These are phyloP conservation scores for Dothideomycetes sp. DNA, from an alignment of 2,329 filamentous ascomycete species.

Conservation along the genomic window DNA sequence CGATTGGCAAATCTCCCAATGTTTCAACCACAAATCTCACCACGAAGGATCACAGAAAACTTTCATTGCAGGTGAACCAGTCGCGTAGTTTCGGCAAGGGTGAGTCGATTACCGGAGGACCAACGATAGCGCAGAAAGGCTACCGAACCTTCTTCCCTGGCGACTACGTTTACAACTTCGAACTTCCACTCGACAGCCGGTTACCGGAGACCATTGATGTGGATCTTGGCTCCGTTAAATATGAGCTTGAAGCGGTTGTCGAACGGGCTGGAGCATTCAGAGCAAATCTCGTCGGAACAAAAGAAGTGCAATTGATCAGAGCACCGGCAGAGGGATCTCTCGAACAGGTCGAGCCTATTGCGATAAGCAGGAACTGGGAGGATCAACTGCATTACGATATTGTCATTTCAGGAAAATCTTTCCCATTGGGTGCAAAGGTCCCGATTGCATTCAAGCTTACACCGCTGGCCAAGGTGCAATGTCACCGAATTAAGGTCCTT, in stretches of 20 bases:
- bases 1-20: conserved; percentile 30
- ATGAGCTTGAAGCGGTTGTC: conserved; percentile 74
- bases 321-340: conserved; percentile 79
- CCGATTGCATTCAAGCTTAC: conserved; percentile 92
- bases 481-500: conserved; percentile 84
- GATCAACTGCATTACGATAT: conserved; percentile 94
- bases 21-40: conserved; percentile 32
- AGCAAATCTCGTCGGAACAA: conserved; percentile 69
- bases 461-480: conserved; percentile 83
- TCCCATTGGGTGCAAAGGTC: conserved; percentile 76
- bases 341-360: conserved; percentile 86
- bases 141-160: conserved; percentile 77
- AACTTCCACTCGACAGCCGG: conserved; percentile 69
- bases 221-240: conserved; percentile 76
- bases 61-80: conserved; percentile 71
- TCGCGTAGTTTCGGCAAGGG: conserved; percentile 77
- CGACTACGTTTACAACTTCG: conserved; percentile 66
- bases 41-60: conserved; percentile 47
- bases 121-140: conserved; percentile 59
- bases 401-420: conserved; percentile 90
- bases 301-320: conserved; percentile 74
- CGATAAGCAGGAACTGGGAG: conserved; percentile 88
- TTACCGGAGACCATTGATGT: conserved; percentile 76
- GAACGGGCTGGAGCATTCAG: conserved; percentile 85
- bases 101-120: conserved; percentile 47